Conservation (phyloP, 2,329 filamentous ascomycete genomes). For the Monosporascus sp. region DNA sequence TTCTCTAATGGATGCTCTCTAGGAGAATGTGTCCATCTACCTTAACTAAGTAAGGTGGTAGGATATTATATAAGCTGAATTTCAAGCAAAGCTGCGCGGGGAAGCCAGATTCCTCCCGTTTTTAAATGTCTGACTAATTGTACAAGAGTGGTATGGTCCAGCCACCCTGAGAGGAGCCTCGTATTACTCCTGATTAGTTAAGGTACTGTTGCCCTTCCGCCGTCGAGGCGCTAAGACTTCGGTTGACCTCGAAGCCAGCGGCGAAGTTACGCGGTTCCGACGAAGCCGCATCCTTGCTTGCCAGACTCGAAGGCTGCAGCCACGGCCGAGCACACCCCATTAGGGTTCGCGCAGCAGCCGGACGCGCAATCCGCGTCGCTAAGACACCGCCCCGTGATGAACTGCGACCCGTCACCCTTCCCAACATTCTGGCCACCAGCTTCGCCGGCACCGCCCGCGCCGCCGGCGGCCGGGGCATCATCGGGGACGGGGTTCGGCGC, state of each 20-base stretch:
- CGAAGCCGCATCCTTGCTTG: slow-evolving; percentile 21
- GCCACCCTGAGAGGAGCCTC: neutral
- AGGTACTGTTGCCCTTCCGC: neutral
- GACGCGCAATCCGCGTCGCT: slow-evolving; percentile 24
- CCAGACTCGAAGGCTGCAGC: slow-evolving; percentile 16
- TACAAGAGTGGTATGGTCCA: neutral
- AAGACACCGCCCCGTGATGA: slow-evolving; percentile 26
- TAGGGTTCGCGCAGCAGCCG: slow-evolving; percentile 19
- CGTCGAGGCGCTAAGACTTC: neutral
- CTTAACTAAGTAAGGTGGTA: neutral
- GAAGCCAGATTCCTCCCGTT: neutral
- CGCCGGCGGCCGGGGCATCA: neutral
- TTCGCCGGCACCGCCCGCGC: neutral
- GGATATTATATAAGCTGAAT: neutral
- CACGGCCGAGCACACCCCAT: slow-evolving; percentile 19
- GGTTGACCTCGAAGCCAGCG: neutral
- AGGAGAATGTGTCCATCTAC: too few species aligned
- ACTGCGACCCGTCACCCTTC: slow-evolving; percentile 18
- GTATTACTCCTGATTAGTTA: neutral
- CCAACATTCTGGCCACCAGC: slow-evolving; percentile 22
- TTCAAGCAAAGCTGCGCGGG: neutral
- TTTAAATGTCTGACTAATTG: neutral
- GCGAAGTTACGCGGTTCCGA: slow-evolving; percentile 2
- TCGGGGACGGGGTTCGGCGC: neutral
- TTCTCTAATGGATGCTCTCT: too few species aligned